Percentiles rank a stretch among this genome's conserved stretches.
Evolutionary conservation across 2,329 filamentous ascomycete species (phyloP).

Genomic region (Fusarium papillatum): DNA sequence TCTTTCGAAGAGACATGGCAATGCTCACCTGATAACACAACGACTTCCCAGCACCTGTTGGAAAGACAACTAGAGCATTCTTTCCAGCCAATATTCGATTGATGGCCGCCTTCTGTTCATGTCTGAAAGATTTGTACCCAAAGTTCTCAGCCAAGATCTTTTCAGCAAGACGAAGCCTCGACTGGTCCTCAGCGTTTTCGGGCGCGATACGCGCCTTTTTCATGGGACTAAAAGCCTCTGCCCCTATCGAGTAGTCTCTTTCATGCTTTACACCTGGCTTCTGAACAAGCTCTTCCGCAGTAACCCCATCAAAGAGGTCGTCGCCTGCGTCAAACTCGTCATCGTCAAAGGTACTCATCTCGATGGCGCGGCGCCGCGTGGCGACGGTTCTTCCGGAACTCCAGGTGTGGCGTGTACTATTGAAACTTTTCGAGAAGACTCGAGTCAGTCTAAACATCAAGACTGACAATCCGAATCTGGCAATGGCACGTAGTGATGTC

Average conservation of each 20-base stretch:
- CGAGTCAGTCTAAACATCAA: neutral
- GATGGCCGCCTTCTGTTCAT: constrained; percentile 61
- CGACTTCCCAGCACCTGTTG: constrained; percentile 64
- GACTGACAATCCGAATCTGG: neutral
- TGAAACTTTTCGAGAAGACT: neutral
- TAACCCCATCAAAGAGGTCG: constrained; percentile 41
- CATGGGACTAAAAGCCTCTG: neutral
- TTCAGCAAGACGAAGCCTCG: constrained; percentile 33
- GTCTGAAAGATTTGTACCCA: constrained; percentile 55
- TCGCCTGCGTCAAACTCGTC: constrained; percentile 45
- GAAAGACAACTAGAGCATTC: constrained; percentile 60
- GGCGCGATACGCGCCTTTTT: constrained; percentile 30
- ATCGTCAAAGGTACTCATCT: constrained; percentile 9
- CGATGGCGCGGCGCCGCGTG: neutral
- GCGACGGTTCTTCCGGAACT: neutral
- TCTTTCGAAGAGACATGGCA: neutral
- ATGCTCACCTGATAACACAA: constrained; percentile 60
- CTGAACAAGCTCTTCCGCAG: constrained; percentile 26
- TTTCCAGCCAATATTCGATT: constrained; percentile 52
- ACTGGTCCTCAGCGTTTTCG: neutral
- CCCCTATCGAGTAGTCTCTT: constrained; percentile 6
- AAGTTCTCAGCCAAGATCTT: constrained; percentile 55
- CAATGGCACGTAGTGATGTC: neutral
- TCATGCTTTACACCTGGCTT: constrained; percentile 21
- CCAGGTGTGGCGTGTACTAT: neutral